phyloP scores from a whole-genome alignment of 2,329 filamentous ascomycete genomes.

The Diaporthe velutina region DNA sequence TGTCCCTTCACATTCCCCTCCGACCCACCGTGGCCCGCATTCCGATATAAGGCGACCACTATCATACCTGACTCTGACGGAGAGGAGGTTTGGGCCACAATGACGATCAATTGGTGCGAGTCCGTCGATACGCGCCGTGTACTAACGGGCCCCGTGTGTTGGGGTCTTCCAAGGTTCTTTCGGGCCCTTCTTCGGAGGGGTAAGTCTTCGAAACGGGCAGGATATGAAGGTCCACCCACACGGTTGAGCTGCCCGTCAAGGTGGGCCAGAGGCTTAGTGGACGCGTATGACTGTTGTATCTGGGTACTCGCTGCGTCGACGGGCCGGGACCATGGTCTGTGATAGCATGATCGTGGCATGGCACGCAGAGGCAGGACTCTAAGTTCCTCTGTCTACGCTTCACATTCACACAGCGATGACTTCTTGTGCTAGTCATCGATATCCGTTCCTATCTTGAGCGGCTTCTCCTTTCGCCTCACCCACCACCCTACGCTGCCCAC shows the following conservation, averaged over 20 bases:
- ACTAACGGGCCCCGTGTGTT: not conserved
- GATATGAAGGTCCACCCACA: constrained; percentile 10
- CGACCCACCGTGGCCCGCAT: constrained; percentile 6
- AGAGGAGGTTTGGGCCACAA: not conserved
- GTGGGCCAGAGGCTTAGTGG: not conserved
- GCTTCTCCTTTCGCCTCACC: not conserved
- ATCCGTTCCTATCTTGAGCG: not conserved
- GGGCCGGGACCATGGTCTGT: not conserved
- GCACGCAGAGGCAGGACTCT: too few relatives aligned
- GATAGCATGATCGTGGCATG: too few relatives aligned
- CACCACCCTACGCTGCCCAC: not conserved
- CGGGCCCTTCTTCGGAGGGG: not conserved
- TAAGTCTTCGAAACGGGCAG: constrained; percentile 2
- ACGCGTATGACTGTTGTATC: not conserved
- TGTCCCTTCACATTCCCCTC: not conserved
- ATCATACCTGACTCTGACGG: not conserved
- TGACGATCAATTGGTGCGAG: not conserved
- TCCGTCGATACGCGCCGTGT: not conserved
- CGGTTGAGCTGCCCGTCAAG: not conserved
- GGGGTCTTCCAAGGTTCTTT: constrained; percentile 8
- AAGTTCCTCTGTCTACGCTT: not conserved
- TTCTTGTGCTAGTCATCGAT: not conserved
- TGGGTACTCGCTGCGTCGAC: not conserved
- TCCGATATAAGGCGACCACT: constrained; percentile 1
- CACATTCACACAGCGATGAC: not conserved